Evolutionary conservation across 2,329 filamentous ascomycete species (phyloP).

Genomic region (Stachybotrys chartarum): DNA sequence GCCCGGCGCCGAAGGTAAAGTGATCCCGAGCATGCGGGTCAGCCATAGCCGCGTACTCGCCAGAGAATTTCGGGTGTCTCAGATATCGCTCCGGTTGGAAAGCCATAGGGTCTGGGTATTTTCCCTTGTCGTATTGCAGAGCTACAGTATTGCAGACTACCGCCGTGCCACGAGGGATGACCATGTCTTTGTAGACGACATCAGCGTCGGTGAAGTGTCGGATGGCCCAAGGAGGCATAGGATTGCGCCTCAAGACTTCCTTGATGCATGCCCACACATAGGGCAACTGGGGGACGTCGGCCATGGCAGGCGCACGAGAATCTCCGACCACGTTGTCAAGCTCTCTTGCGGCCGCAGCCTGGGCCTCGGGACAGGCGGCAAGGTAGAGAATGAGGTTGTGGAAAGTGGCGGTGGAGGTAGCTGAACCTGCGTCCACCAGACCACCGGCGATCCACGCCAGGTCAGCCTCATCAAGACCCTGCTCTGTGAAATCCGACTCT

Average conservation of each 20-base stretch:
- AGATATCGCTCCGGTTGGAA: background rate
- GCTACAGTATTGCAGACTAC: slow-evolving; percentile 4
- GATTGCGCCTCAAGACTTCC: slow-evolving; percentile 49
- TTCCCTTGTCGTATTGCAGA: slow-evolving; percentile 4
- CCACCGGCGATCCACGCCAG: background rate
- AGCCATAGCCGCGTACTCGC: slow-evolving; percentile 14
- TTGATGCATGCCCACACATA: slow-evolving; percentile 48
- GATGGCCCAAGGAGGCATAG: slow-evolving; percentile 23
- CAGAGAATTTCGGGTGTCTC: background rate
- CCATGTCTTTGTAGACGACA: slow-evolving; percentile 5
- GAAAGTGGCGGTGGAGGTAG: slow-evolving; percentile 6
- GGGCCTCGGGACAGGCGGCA: slow-evolving; percentile 1
- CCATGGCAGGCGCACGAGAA: slow-evolving; percentile 37
- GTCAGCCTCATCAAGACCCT: background rate
- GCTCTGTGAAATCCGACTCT: background rate
- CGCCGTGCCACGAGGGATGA: slow-evolving; percentile 7
- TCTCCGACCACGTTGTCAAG: slow-evolving; percentile 43
- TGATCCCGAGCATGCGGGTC: slow-evolving; percentile 27
- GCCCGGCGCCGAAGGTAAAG: slow-evolving; percentile 38
- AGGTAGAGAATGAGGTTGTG: slow-evolving; percentile 5
- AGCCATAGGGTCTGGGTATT: slow-evolving; percentile 4
- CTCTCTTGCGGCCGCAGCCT: slow-evolving; percentile 37
- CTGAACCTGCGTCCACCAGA: slow-evolving; percentile 8
- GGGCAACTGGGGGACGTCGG: slow-evolving; percentile 39
- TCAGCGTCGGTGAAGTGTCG: slow-evolving; percentile 4